Evolutionary conservation across 495 filamentous ascomycete species (phyloP), one percentile per base, ranked within the genome.

Genomic region (Hypoxylon cercidicola): DNA sequence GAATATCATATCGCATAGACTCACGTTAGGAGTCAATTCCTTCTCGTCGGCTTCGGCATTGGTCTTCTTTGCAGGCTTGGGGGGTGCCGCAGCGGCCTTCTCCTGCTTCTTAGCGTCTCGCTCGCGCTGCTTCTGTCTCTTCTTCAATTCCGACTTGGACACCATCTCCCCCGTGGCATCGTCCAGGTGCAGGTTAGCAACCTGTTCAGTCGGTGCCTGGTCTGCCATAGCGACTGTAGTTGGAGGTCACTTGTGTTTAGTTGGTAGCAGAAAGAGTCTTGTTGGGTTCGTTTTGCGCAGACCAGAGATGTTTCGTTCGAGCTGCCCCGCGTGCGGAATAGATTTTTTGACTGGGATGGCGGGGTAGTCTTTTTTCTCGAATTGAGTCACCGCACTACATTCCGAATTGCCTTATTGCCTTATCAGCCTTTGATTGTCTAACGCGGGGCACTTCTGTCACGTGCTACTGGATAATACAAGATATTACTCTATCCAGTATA

Each of bases 121-220:
- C 74, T 92, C 86, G 68, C 95, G 88, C 74, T 89, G 82, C 89
- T 97, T 99, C 82, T 93, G 87, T 72, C 94, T 89, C 83, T 91
- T 94, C 90, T 98, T 99, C 75, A 95, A 82, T 78, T 94, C 92
- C 20, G 89, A 86, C 87, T 96, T 95, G 79, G 92, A 93, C 39
- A 84, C 84, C 77, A 82, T 87, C 79, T 96, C 92, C 63, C 92
- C 92, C 37, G 92, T 94, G 59, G 90, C 89, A 61, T 94, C 90
- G 75, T 96, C 92, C 25, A 91, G 81, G 72, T 92, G 83, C 62
- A 93, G 84, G 73, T 93, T 93, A 72, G 87, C 86, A 69, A 89
- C 77, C 74, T 86, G 84, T 54, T 85, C 85, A 46, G 78, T 53
- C 13, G 59, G 59, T 21, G 59, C 43, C 23, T 62, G 48, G 30